phyloP scores from a whole-genome alignment of 2,329 filamentous ascomycete genomes.

The Phoma herbarum region DNA sequence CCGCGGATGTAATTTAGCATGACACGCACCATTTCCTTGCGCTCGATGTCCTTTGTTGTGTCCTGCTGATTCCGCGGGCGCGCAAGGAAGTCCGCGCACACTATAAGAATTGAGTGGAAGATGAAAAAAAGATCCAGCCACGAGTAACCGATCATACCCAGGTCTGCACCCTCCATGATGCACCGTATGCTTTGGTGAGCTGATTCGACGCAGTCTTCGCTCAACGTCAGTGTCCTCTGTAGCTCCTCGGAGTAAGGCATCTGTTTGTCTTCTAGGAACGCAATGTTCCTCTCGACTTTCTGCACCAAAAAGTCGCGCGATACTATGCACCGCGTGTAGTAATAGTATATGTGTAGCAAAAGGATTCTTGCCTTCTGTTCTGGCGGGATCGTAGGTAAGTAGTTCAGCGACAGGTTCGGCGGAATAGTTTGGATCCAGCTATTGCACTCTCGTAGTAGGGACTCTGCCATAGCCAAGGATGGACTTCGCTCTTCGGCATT shows the following conservation, averaged over 20 bases:
- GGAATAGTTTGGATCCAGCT: slow-evolving; percentile 29
- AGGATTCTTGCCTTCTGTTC: slow-evolving; percentile 29
- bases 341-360: slow-evolving; percentile 35
- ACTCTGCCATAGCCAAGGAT: slow-evolving; percentile 29
- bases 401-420: slow-evolving; percentile 19
- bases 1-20: slow-evolving; percentile 29
- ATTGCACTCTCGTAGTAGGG: slow-evolving; percentile 35
- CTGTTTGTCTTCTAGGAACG: slow-evolving; percentile 24
- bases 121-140: slow-evolving; percentile 39
- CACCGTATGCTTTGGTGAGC: slow-evolving; percentile 35
- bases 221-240: slow-evolving; percentile 26
- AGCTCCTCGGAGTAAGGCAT: slow-evolving; percentile 24
- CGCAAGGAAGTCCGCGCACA: slow-evolving; percentile 41
- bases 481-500: slow-evolving; percentile 33
- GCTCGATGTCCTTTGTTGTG: slow-evolving; percentile 29
- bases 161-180: slow-evolving; percentile 28
- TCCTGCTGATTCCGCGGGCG: slow-evolving; percentile 31
- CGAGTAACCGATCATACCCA: slow-evolving; percentile 31
- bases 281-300: slow-evolving; percentile 35
- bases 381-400: slow-evolving; percentile 12
- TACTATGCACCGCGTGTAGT: slow-evolving; percentile 37
- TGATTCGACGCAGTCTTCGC: slow-evolving; percentile 41
- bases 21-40: slow-evolving; percentile 33
- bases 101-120: slow-evolving; percentile 37
- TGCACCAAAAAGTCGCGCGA: slow-evolving; percentile 36